Evolutionary conservation across 2,329 filamentous ascomycete species (phyloP).

Genomic region (Blastomyces gilchristii): DNA sequence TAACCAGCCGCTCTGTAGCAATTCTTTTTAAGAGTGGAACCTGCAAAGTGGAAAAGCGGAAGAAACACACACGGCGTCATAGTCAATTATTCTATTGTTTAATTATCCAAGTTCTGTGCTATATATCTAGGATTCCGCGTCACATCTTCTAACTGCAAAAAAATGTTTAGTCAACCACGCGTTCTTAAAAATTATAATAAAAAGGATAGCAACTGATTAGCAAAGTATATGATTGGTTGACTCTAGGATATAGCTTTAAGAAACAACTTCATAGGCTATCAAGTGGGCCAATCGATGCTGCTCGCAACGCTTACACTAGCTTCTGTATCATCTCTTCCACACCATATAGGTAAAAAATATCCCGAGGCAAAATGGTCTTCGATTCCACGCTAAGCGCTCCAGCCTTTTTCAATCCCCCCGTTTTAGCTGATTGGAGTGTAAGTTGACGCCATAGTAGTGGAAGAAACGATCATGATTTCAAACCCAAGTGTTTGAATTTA

Average conservation of each 20-base stretch:
- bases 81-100: no score
- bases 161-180: background rate
- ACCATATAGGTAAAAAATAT: constrained; percentile 25
- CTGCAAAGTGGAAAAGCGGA: background rate
- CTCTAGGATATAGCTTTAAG: background rate
- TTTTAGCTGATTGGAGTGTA: constrained; percentile 19
- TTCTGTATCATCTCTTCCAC: constrained; percentile 22
- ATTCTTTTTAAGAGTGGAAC: background rate
- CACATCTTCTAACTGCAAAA: background rate
- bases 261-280: background rate
- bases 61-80: background rate
- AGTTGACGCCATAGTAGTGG: constrained; percentile 21
- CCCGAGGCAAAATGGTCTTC: constrained; percentile 17
- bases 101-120: background rate
- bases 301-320: constrained; percentile 18
- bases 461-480: constrained; percentile 27
- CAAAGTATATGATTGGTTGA: no score
- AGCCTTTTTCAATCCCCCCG: constrained; percentile 21
- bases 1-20: background rate
- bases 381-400: constrained; percentile 15
- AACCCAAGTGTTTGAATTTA: constrained; percentile 27
- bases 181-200: background rate
- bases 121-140: background rate
- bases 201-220: background rate
- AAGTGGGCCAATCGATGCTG: background rate